Evolutionary conservation across 345 rosid species (phyloP), one percentile per base, ranked within the genome.

Genomic region (Aquilaria yunnanensis): DNA sequence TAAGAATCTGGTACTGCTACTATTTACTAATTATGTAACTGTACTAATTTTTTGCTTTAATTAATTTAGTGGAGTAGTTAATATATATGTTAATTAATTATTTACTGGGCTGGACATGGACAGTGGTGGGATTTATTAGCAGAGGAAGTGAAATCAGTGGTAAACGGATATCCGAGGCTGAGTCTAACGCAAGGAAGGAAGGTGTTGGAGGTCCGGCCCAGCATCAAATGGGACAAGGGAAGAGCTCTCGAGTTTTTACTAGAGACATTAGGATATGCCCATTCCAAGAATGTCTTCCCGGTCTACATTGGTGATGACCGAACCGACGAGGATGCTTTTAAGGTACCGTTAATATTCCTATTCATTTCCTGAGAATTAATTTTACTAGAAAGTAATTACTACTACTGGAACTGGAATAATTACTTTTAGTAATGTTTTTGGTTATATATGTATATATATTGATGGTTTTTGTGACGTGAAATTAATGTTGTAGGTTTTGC

Each of bases 151-250:
- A 71, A 59, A 65, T 69, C 74, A 14, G 93, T 94, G n/a, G 75
- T 88, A 47, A 60, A 61, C 32, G 74, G 65, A 59, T 94, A 83
- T 64, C 99, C 99, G 9, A 72, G 80, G 73, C 91, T 94, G 64
- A 78, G 67, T 60, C 73, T 91, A 47, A 83, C 87, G 11, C 83
- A 75, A 51, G 99, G 99, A 31, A 80, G 97, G 70, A 90, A 86
- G 97, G 99, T 93, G 11, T 74, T 94, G 16, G 99, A 94, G 70
- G 88, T 94, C 62, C 92, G 99, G 10, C 99, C 99, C 14, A 81
- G 83, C 51, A 90, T 94, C 67, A 85, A 85, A 76, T 94, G 97
- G 99, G 95, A 94, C 83, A 94, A 94, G 70, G 99, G 97, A 9
- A 90, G 84, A 58, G 99, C 99, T 67, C 89, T 94, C 57, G 84